A percentile compares a stretch with the other conserved stretches of the same genome.
Evolutionary conservation across 2,329 filamentous ascomycete genomes (phyloP).

Genomic region (Monosporascus ibericus): DNA sequence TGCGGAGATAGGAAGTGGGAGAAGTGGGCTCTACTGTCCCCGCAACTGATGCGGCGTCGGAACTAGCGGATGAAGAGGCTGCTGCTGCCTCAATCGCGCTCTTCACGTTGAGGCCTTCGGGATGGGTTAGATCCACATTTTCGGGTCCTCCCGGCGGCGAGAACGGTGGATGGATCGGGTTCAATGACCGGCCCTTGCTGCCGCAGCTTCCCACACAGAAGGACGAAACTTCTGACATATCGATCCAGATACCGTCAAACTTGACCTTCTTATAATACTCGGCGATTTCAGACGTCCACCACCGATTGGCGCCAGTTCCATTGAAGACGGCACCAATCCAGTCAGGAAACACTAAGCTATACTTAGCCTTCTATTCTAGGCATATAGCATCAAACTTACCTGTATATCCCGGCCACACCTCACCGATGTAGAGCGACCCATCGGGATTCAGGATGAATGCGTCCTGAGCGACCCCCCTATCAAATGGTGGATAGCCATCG

Average conservation of each 20-base stretch:
- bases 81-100: constrained; percentile 62
- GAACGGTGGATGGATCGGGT: constrained; percentile 64
- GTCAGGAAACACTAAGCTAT: constrained; percentile 55
- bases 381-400: constrained; percentile 13
- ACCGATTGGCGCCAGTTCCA: constrained; percentile 55
- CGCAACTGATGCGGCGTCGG: constrained; percentile 14
- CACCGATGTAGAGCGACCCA: constrained; percentile 50
- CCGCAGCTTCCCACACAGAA: constrained; percentile 72
- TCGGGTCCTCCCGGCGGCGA: constrained; percentile 58
- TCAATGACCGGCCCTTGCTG: constrained; percentile 54
- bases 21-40: constrained; percentile 15
- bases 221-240: constrained; percentile 53
- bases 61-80: constrained; percentile 44
- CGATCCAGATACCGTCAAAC: constrained; percentile 51
- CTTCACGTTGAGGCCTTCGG: constrained; percentile 63
- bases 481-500: constrained; percentile 58
- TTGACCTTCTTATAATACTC: constrained; percentile 47
- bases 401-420: constrained; percentile 70
- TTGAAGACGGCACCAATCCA: constrained; percentile 59
- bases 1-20: constrained; percentile 45
- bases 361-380: not conserved
- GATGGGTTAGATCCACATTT: constrained; percentile 54
- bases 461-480: constrained; percentile 53
- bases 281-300: constrained; percentile 60
- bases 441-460: constrained; percentile 52